A percentile compares a stretch with the other conserved stretches of the same genome.
Evolutionary conservation across 257 asterid genomes (phyloP).

Genomic region (Nyctanthes arbortristis): DNA sequence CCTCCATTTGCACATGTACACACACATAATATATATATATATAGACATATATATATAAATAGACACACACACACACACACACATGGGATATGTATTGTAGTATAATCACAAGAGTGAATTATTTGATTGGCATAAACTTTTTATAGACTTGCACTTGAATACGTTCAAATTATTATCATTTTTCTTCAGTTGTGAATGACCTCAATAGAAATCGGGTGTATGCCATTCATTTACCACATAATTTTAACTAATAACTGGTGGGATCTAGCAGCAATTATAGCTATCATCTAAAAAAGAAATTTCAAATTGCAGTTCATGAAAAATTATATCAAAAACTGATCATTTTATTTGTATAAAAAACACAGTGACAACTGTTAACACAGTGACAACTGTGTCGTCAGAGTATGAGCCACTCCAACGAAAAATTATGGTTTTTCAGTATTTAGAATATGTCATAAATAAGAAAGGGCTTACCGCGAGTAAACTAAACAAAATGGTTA

Average conservation of each 20-base stretch:
- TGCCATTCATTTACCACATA: neutral
- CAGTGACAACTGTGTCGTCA: too few relatives aligned
- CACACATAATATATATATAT: too few relatives aligned
- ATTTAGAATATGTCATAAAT: neutral
- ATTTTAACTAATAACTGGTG: neutral
- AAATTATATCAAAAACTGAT: too few relatives aligned
- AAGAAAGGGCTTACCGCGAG: neutral
- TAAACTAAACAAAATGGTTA: neutral
- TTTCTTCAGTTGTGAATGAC: neutral
- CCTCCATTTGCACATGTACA: too few relatives aligned
- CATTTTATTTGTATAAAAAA: too few relatives aligned
- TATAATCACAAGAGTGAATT: neutral
- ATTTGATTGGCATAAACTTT: neutral
- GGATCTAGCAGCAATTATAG: neutral
- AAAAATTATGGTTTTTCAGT: neutral
- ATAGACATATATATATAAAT: too few relatives aligned
- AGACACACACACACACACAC: too few relatives aligned
- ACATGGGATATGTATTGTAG: neutral
- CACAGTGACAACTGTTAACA: too few relatives aligned
- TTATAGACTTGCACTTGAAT: neutral
- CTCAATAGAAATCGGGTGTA: neutral
- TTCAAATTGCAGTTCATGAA: neutral
- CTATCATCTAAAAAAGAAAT: neutral
- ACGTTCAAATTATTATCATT: neutral
- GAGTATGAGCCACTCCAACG: neutral